Percentiles rank a stretch among this genome's conserved stretches.
Conservation (phyloP, 148 eudicot genomes). For the Rhododendron williamsianum region DNA sequence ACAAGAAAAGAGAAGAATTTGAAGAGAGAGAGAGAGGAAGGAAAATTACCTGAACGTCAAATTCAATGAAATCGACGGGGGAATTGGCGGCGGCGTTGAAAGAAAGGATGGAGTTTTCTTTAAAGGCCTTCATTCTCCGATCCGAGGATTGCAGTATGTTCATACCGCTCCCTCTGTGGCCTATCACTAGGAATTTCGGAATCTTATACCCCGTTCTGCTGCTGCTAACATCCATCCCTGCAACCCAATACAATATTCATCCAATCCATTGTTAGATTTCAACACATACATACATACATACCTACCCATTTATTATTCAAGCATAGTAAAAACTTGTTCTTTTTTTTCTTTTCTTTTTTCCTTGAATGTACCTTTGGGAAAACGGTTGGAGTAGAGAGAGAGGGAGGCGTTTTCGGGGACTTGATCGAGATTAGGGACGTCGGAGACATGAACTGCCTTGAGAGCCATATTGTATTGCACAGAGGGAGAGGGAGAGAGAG, state of each 20-base stretch:
- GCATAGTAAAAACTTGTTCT: not conserved
- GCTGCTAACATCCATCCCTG: not conserved
- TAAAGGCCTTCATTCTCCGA: conserved; percentile 27
- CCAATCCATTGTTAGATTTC: not conserved
- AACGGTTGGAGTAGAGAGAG: not conserved
- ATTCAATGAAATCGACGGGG: conserved; percentile 34
- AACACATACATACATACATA: not conserved
- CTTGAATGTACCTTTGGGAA: conserved; percentile 18
- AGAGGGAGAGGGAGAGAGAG: no score
- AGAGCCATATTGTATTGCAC: conserved; percentile 32
- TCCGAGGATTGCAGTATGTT: conserved; percentile 38
- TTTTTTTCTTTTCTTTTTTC: not conserved
- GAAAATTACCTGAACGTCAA: conserved; percentile 49
- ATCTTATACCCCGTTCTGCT: not conserved
- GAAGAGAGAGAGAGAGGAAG: no score
- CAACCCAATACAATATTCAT: not conserved
- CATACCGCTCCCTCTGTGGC: conserved; percentile 59
- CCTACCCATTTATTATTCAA: not conserved
- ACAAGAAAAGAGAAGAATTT: not conserved
- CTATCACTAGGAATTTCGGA: conserved; percentile 31
- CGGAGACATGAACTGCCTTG: conserved; percentile 53
- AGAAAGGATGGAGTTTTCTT: conserved; percentile 39
- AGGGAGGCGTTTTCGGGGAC: conserved; percentile 23
- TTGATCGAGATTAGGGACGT: conserved; percentile 46
- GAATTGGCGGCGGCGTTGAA: conserved; percentile 37